Base-by-base conservation (phyloP, 352 stramenopile species). In the Pythium dissotocum region DNA sequence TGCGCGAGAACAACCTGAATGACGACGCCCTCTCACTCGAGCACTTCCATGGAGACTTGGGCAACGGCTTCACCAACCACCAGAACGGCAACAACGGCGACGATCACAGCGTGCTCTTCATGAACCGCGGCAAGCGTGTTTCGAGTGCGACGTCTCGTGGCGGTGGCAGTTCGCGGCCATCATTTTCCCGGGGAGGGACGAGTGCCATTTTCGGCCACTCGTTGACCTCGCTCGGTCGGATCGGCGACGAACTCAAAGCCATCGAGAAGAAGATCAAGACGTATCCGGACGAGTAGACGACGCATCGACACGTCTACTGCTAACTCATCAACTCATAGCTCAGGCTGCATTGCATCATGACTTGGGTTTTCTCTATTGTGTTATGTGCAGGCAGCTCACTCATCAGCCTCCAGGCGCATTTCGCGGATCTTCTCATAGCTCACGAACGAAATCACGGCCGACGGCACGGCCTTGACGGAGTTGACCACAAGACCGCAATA, bases 401-500 rank as follows among this genome's bases (percentile, higher is more conserved):
- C 59, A 2, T 86, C 75, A 26, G 55, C 73, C 10, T 48, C 63
- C 30, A 71, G 58, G 33, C 84, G 78, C 60, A 87, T 75, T 57
- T 86, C 77, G 21, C 81, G 80, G 63, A 91, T 73, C 70, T 90
- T 90, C 60, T 94, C 86, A 61, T 91, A 94, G 58, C 72, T 89
- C 32, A 91, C 68, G 67, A 94, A 94, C 49, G 86, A 90, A 53
- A 94, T 88, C 9, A 90, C 68, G 0, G 83, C 85, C 14, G 83
- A 83, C 30, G 87, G 87, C 55, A 93, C 51, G 24, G 82, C 80
- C 65, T 91, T 91, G 54, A 93, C 70, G 5, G 66, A 75, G 71
- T 94, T 94, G 48, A 90, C 79, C 7, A 89, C 67, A n/a, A 94
- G 66, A 24, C 88, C 88, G 13, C 84, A 82, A 48, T 96, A 96